Evolutionary conservation across 495 filamentous ascomycete species (phyloP).

Genomic region (Hypoxylon cercidicola): DNA sequence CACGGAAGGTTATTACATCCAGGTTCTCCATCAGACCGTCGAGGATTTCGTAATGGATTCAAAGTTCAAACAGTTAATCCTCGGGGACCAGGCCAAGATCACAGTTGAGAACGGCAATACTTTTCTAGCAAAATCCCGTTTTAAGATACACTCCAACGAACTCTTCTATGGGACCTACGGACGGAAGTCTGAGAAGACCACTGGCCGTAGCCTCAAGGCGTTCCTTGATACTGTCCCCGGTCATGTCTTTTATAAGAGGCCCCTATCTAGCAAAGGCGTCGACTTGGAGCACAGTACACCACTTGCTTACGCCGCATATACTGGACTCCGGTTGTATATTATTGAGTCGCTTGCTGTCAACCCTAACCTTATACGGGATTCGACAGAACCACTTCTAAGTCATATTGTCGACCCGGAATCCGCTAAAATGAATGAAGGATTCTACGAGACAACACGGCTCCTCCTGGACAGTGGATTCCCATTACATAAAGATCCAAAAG

Average conservation of each 20-base stretch:
- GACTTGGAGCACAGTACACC: neutral
- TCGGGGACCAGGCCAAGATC: constrained; percentile 25
- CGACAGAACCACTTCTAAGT: constrained; percentile 5
- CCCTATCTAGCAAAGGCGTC: neutral
- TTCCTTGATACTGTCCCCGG: constrained; percentile 14
- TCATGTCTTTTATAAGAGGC: neutral
- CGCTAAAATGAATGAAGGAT: neutral
- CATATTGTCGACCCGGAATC: neutral
- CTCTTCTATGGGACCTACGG: neutral
- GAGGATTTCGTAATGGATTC: constrained; percentile 29
- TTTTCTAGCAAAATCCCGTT: constrained; percentile 14
- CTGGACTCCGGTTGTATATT: constrained; percentile 20
- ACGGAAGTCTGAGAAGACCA: constrained; percentile 16
- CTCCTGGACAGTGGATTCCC: constrained; percentile 15
- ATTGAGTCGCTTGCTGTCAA: constrained; percentile 9
- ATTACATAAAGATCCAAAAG: constrained; percentile 5
- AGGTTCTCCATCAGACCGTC: constrained; percentile 37
- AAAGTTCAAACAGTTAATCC: constrained; percentile 24
- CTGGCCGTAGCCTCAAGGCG: constrained; percentile 16
- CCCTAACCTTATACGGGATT: constrained; percentile 15
- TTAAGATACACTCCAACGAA: neutral
- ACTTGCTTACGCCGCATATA: constrained; percentile 13
- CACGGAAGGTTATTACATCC: neutral
- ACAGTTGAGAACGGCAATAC: constrained; percentile 26
- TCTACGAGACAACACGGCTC: neutral